These are phyloP conservation scores for Metschnikowia noctiluminum DNA, from an alignment of 805 yeast genomes.

Conservation along the genomic window DNA sequence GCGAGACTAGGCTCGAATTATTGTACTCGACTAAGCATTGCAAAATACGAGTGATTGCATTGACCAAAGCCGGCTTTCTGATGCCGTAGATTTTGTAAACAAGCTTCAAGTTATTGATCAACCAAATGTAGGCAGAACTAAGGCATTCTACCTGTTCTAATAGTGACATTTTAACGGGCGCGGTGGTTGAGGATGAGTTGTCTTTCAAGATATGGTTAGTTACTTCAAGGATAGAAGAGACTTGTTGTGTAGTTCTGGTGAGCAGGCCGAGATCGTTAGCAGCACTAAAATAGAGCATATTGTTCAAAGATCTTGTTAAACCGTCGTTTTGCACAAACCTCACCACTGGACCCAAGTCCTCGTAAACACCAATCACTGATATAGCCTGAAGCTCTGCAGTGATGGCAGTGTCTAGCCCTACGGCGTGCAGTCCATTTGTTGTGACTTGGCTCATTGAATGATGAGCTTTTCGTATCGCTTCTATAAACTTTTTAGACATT, in stretches of 20 bases:
- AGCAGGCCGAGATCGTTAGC: constrained; percentile 52
- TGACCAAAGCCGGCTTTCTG: constrained; percentile 54
- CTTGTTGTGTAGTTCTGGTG: constrained; percentile 35
- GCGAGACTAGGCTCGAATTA: constrained; percentile 50
- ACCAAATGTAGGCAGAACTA: constrained; percentile 43
- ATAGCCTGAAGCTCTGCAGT: constrained; percentile 11
- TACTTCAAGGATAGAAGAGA: constrained; percentile 33
- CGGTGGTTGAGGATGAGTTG: constrained; percentile 10
- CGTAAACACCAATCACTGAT: constrained; percentile 13
- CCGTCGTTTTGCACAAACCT: constrained; percentile 27
- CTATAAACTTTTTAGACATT: not conserved
- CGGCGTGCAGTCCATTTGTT: not conserved
- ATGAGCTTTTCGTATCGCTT: not conserved
- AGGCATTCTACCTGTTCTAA: constrained; percentile 21
- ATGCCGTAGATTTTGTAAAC: constrained; percentile 66
- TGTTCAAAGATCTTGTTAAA: constrained; percentile 32
- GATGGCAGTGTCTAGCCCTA: constrained; percentile 13
- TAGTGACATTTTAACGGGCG: constrained; percentile 13
- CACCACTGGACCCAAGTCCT: constrained; percentile 18
- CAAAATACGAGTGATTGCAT: constrained; percentile 59
- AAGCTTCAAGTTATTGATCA: constrained; percentile 54
- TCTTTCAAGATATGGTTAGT: constrained; percentile 19
- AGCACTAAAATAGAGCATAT: constrained; percentile 43
- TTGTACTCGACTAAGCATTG: constrained; percentile 48
- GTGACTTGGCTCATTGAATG: constrained; percentile 3